phyloP scores from a whole-genome alignment of 352 stramenopile species.

The Phytophthora cajani region DNA sequence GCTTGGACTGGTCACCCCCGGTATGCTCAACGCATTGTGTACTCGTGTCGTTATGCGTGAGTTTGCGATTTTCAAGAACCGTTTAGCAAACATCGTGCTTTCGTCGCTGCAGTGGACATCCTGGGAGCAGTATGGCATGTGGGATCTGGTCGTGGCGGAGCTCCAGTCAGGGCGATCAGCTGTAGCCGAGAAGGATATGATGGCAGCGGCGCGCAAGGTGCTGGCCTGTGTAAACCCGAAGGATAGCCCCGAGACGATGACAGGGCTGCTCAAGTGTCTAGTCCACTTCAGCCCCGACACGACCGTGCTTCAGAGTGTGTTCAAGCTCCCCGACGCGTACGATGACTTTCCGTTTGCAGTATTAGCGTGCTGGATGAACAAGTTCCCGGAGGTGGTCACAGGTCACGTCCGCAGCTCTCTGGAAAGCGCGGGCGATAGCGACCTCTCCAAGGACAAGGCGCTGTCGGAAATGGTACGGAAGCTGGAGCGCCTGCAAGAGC shows the following conservation, averaged over 20 bases:
- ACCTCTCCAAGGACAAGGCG: slow-evolving; percentile 49
- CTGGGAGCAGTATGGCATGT: slow-evolving; percentile 84
- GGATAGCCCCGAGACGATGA: slow-evolving; percentile 77
- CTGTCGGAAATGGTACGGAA: slow-evolving; percentile 63
- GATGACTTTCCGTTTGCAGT: slow-evolving; percentile 74
- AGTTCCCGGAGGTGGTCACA: slow-evolving; percentile 65
- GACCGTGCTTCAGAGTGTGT: slow-evolving; percentile 76
- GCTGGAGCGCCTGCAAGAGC: slow-evolving; percentile 64
- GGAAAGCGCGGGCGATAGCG: slow-evolving; percentile 29
- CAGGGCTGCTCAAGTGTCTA: slow-evolving; percentile 77
- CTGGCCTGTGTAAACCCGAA: slow-evolving; percentile 76
- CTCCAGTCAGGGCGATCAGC: slow-evolving; percentile 47
- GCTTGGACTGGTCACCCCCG: slow-evolving; percentile 65
- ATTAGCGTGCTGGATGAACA: slow-evolving; percentile 75
- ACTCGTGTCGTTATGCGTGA: slow-evolving; percentile 75
- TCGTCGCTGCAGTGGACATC: slow-evolving; percentile 84
- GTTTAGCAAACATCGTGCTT: slow-evolving; percentile 71
- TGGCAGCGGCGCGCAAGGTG: slow-evolving; percentile 80
- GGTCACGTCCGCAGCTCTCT: slow-evolving; percentile 61
- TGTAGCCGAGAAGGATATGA: slow-evolving; percentile 60
- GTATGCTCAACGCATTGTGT: slow-evolving; percentile 64
- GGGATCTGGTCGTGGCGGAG: slow-evolving; percentile 79
- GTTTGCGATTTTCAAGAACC: slow-evolving; percentile 77
- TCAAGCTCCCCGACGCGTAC: slow-evolving; percentile 71
- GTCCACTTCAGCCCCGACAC: slow-evolving; percentile 72